A percentile compares a stretch with the other conserved stretches of the same genome.
Evolutionary conservation across 202 grass and related monocot genomes (phyloP).

Genomic region (Schoenoplectus triqueter): DNA sequence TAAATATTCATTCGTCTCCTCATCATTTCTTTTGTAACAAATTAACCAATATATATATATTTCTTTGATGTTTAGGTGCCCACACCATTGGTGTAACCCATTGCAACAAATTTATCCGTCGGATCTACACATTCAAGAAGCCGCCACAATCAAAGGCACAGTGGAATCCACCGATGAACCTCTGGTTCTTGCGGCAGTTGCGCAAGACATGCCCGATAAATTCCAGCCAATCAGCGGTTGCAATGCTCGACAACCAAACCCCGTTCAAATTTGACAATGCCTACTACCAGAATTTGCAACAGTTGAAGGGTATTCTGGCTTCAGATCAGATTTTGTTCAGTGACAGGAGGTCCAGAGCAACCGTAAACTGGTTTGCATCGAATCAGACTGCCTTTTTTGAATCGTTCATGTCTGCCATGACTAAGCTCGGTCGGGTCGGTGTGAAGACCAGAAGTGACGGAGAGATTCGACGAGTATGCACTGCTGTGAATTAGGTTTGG

Average conservation of each 20-base stretch:
- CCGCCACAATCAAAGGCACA: not conserved
- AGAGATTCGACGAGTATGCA: slow-evolving; percentile 78
- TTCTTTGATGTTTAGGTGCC: slow-evolving; percentile 44
- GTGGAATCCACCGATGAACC: slow-evolving; percentile 76
- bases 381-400: slow-evolving; percentile 89
- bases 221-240: slow-evolving; percentile 50
- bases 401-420: slow-evolving; percentile 64
- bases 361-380: slow-evolving; percentile 75
- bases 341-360: slow-evolving; percentile 60
- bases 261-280: slow-evolving; percentile 76
- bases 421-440: slow-evolving; percentile 75
- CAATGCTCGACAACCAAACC: slow-evolving; percentile 70
- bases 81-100: slow-evolving; percentile 91
- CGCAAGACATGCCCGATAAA: slow-evolving; percentile 70
- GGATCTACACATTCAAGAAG: slow-evolving; percentile 71
- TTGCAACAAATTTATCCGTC: slow-evolving; percentile 79
- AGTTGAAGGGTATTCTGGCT: slow-evolving; percentile 70
- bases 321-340: slow-evolving; percentile 88
- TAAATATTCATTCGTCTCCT: not conserved
- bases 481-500: slow-evolving; percentile 57
- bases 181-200: slow-evolving; percentile 71
- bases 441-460: slow-evolving; percentile 56
- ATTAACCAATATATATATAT: not conserved
- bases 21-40: slow-evolving; percentile 9
- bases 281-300: slow-evolving; percentile 82